Evolutionary conservation across 371 early-diverging fungal genomes (phyloP).

Genomic region (Mucor irregularis): DNA sequence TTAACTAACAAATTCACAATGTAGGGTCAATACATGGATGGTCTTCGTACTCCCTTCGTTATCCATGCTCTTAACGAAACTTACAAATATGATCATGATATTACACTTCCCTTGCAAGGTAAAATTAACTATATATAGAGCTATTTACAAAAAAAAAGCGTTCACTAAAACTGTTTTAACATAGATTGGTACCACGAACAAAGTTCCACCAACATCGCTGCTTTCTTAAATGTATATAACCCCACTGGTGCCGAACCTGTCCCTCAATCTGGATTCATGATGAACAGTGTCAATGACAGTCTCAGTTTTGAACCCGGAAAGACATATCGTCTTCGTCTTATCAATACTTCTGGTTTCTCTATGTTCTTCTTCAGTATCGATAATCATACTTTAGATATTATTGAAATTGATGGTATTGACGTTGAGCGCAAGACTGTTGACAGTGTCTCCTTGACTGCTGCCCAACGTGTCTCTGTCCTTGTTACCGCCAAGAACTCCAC

Average conservation of each 20-base stretch:
- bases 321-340: conserved; percentile 81
- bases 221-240: conserved; percentile 59
- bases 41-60: conserved; percentile 74
- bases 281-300: conserved; percentile 44
- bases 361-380: conserved; percentile 80
- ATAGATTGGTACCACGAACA: conserved; percentile 70
- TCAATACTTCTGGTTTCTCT: conserved; percentile 76
- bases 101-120: conserved; percentile 60
- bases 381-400: conserved; percentile 74
- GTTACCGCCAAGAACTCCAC: conserved; percentile 65
- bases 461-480: conserved; percentile 69
- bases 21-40: conserved; percentile 79
- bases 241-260: conserved; percentile 70
- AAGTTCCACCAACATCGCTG: conserved; percentile 38
- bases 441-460: conserved; percentile 63
- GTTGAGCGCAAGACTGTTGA: conserved; percentile 54
- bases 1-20: background rate
- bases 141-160: background rate
- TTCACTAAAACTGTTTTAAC: background rate
- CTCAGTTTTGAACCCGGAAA: conserved; percentile 69
- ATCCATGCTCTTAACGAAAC: conserved; percentile 64
- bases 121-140: conserved; percentile 3
- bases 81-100: conserved; percentile 72
- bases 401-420: conserved; percentile 82
- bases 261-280: conserved; percentile 62